Evolutionary conservation across 1,284 basidiomycete genomes (phyloP).

Genomic region (Ganoderma multipileum): DNA sequence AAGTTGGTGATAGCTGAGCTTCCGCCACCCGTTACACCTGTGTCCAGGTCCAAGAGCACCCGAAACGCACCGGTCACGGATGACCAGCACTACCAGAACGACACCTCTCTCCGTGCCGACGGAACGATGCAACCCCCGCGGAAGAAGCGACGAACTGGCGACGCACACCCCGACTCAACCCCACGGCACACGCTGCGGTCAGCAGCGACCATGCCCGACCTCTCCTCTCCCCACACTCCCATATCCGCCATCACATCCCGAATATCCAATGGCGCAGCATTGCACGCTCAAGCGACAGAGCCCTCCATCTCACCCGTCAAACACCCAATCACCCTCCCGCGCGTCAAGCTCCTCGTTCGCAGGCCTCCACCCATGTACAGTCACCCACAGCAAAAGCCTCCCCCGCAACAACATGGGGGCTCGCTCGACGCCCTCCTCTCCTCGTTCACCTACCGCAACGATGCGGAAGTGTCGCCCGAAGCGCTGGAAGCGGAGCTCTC

Average conservation of each 20-base stretch:
- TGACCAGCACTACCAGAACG: not conserved
- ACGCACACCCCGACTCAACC: not conserved
- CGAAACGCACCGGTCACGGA: not conserved
- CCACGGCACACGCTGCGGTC: constrained; percentile 7
- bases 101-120: not conserved
- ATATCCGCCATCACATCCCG: constrained; percentile 3
- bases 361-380: constrained; percentile 65
- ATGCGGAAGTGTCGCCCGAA: constrained; percentile 53
- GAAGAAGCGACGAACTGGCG: constrained; percentile 33
- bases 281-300: constrained; percentile 26
- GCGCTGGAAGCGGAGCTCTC: constrained; percentile 52
- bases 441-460: constrained; percentile 64
- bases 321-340: constrained; percentile 48
- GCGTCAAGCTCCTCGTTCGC: constrained; percentile 75
- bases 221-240: not conserved
- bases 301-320: constrained; percentile 35
- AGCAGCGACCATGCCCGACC: constrained; percentile 14
- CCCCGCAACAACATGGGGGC: constrained; percentile 53
- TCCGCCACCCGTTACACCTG: not conserved
- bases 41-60: constrained; percentile 1
- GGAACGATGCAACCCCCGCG: constrained; percentile 25
- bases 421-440: constrained; percentile 63
- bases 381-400: constrained; percentile 72
- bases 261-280: constrained; percentile 7
- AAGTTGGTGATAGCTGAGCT: not conserved